These are phyloP conservation scores for Oryza punctata DNA, from an alignment of 176 grass and related monocot genomes.

Conservation along the genomic window DNA sequence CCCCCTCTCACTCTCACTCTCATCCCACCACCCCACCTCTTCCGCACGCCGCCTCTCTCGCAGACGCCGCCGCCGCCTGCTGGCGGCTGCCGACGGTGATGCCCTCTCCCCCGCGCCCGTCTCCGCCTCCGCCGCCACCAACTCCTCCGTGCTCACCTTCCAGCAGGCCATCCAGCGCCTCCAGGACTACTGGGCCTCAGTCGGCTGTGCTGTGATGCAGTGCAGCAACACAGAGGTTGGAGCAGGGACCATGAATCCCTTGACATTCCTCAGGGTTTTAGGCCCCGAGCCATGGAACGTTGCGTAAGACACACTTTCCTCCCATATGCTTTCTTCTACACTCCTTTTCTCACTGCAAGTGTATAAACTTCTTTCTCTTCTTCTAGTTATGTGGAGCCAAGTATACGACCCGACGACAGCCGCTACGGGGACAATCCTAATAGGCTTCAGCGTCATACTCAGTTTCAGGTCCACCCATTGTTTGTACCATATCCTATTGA, in stretches of 20 bases:
- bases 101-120: slow-evolving; percentile 11
- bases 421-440: slow-evolving; percentile 98
- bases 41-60: not conserved
- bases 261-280: slow-evolving; percentile 87
- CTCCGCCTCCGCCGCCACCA: not conserved
- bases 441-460: slow-evolving; percentile 89
- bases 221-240: slow-evolving; percentile 98
- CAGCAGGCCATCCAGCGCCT: slow-evolving; percentile 98
- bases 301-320: too few species aligned
- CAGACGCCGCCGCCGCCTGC: slow-evolving; percentile 15
- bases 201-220: slow-evolving; percentile 94
- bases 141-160: slow-evolving; percentile 66
- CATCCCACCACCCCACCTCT: not conserved
- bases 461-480: slow-evolving; percentile 70
- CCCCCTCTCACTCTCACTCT: not conserved
- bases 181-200: slow-evolving; percentile 98
- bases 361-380: too few species aligned
- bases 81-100: slow-evolving; percentile 34
- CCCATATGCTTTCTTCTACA: too few species aligned
- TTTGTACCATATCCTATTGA: not conserved
- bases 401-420: slow-evolving; percentile 90
- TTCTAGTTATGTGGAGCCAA: slow-evolving; percentile 87
- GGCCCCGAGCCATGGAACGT: slow-evolving; percentile 97
- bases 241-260: slow-evolving; percentile 95
- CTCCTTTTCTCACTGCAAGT: too few species aligned